Percentiles rank a stretch among this genome's conserved stretches.
phyloP scores from a whole-genome alignment of 106 monocot species.

The Phalaenopsis aphrodite region DNA sequence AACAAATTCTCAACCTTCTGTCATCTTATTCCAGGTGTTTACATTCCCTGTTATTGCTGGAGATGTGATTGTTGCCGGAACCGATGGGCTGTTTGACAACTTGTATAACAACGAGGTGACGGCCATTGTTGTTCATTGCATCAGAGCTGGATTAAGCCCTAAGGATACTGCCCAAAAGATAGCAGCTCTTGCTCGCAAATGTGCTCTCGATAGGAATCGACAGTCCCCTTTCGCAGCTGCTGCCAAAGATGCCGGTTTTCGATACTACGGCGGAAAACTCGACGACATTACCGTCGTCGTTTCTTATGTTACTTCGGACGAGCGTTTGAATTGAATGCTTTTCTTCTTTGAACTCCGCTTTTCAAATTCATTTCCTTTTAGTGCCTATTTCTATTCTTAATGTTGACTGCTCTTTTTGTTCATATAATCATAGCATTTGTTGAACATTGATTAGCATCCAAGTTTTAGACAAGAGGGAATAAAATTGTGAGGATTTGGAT shows the following conservation, averaged over 20 bases:
- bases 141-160: constrained; percentile 41
- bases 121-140: constrained; percentile 39
- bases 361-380: neutral
- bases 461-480: neutral
- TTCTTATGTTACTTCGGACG: constrained; percentile 29
- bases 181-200: constrained; percentile 53
- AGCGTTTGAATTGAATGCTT: neutral
- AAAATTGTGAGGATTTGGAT: neutral
- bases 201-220: constrained; percentile 47
- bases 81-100: constrained; percentile 72
- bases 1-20: neutral
- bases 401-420: too few relatives aligned
- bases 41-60: constrained; percentile 47
- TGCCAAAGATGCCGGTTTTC: constrained; percentile 64
- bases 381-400: neutral
- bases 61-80: constrained; percentile 62
- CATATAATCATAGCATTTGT: neutral
- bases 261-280: constrained; percentile 67
- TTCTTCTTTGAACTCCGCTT: neutral
- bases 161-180: constrained; percentile 55
- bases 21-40: constrained; percentile 34
- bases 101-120: constrained; percentile 50
- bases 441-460: neutral
- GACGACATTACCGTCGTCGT: constrained; percentile 71
- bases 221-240: constrained; percentile 68